phyloP scores from a whole-genome alignment of 768 basidiomycete species.

The Mrakia hoshinonis region DNA sequence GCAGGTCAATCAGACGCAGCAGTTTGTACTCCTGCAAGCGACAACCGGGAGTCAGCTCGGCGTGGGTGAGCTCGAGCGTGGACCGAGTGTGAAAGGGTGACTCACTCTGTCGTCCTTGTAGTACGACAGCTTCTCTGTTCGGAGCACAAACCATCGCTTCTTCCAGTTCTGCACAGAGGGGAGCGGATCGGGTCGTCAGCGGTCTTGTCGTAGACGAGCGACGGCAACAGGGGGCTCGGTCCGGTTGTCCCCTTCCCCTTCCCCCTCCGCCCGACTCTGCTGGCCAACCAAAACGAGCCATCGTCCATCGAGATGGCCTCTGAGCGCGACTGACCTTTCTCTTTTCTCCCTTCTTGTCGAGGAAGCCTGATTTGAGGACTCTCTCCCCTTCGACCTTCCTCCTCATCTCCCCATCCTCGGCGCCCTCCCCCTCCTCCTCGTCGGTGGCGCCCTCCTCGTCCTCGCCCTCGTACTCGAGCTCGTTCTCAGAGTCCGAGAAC shows the following conservation, averaged over 20 bases:
- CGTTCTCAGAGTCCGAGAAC: slow-evolving; percentile 22
- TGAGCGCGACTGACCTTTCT: slow-evolving; percentile 61
- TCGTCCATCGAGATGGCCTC: not conserved
- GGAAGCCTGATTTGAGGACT: slow-evolving; percentile 81
- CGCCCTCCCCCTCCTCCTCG: slow-evolving; percentile 41
- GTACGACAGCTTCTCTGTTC: slow-evolving; percentile 84
- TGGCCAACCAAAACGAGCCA: not conserved
- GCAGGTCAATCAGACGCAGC: slow-evolving; percentile 73
- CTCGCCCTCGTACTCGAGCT: slow-evolving; percentile 12
- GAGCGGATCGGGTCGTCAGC: not conserved
- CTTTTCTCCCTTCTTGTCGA: slow-evolving; percentile 96
- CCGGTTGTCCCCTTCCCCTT: not conserved
- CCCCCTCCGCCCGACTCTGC: not conserved
- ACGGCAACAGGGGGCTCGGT: not conserved
- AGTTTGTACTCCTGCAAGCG: slow-evolving; percentile 71
- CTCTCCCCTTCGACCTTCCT: slow-evolving; percentile 42
- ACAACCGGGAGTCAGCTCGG: not conserved
- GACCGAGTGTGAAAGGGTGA: too few species aligned
- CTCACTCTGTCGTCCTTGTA: slow-evolving; percentile 77
- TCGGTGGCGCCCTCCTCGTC: slow-evolving; percentile 56
- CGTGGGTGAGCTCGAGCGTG: too few species aligned
- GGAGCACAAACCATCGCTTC: slow-evolving; percentile 95
- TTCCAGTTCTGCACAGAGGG: slow-evolving; percentile 75
- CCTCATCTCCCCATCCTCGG: slow-evolving; percentile 35
- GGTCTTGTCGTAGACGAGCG: not conserved